A percentile compares a stretch with the other conserved stretches of the same genome.
Conservation (phyloP, 2,329 filamentous ascomycete genomes). For the Allantophomopsis cytisporea region DNA sequence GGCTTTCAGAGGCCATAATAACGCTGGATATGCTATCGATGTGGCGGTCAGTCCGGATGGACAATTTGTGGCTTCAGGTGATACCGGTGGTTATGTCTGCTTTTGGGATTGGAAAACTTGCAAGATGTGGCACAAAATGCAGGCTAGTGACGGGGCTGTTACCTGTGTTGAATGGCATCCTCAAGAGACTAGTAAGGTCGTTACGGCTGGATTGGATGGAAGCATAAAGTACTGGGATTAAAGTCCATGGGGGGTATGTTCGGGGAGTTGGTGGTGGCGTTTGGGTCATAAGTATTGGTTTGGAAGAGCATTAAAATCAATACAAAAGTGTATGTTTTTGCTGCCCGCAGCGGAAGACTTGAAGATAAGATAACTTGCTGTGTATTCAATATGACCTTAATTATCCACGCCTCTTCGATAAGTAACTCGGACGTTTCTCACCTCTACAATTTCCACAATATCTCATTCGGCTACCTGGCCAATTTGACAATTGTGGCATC, state of each 20-base stretch:
- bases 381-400: neutral
- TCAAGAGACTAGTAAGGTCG: constrained; percentile 92
- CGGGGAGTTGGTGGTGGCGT: too few relatives aligned
- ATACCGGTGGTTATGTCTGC: constrained; percentile 78
- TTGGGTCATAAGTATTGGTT: too few relatives aligned
- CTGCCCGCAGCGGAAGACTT: too few relatives aligned
- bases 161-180: constrained; percentile 92
- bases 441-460: too few relatives aligned
- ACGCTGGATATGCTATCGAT: constrained; percentile 85
- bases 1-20: constrained; percentile 90
- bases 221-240: constrained; percentile 91
- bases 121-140: constrained; percentile 96
- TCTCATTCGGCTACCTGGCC: too few relatives aligned
- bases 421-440: too few relatives aligned
- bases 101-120: constrained; percentile 99
- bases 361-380: too few relatives aligned
- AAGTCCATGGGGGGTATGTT: neutral
- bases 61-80: constrained; percentile 77
- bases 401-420: neutral
- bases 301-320: too few relatives aligned
- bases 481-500: too few relatives aligned
- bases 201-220: constrained; percentile 80
- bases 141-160: constrained; percentile 68
- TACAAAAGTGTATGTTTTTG: too few relatives aligned
- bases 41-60: constrained; percentile 82